Base-by-base conservation (phyloP, 164 flowering plant species). In the Umbilicus rupestris region DNA sequence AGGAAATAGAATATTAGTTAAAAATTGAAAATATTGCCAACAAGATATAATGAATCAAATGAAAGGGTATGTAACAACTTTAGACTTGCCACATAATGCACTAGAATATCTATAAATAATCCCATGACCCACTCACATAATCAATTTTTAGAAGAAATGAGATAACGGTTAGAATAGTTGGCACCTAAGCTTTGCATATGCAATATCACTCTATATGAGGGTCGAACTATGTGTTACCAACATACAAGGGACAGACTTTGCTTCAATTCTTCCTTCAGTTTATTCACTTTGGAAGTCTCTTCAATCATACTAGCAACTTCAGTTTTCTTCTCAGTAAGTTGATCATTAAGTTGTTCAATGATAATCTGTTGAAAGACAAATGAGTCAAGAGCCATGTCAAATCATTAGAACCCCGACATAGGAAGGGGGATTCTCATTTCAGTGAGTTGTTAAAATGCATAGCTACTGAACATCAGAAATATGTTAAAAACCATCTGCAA, bases 291-390 rank as follows among this genome's bases (percentile, higher is more conserved):
- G 35, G 84, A 72, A 64, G 95, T 86, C 69, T 71, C 85, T 35
- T 86, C 83, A 77, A 85, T 73, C 93, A 95, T 75, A 41, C 29
- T 15, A n/a, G 80, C 81, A 76, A 85, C 82, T 68, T 82, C 79
- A 52, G 73, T 64, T 79, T 80, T 95, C 82, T 82, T 90, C 66
- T 81, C 47, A 10, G 69, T 55, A 41, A 83, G 77, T 24, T 19
- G 62, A 45, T 74, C 80, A 46, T 63, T 76, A 75, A 88, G 73
- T 26, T 72, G 70, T 49, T 82, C 88, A 63, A 85, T 69, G 65
- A 65, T 75, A 60, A 46, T 71, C 99, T 91, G 84, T 19, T 66
- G 82, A 72, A 68, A 16, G 74, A 63, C 26, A 11, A 28, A 35
- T 41, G 31, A 29, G 3, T 55, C 16, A 55, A 26, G 31, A 55